Base-by-base conservation (phyloP, 2,329 filamentous ascomycete species). In the Verticillium nubilum region DNA sequence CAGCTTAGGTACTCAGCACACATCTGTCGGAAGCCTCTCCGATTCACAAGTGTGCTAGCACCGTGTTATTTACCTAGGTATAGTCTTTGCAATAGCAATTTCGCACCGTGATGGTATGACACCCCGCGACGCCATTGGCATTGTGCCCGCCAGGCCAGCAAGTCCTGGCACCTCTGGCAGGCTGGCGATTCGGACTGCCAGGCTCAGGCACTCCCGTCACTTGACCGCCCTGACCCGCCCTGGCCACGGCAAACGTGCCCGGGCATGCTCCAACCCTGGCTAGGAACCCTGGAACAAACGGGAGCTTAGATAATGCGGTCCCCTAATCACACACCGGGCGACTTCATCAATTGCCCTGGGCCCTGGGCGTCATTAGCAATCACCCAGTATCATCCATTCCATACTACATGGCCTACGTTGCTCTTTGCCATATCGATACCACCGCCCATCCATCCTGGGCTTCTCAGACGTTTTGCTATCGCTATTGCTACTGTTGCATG, bases 251-350 rank as follows among this genome's bases (percentile, higher is more conserved):
- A 19, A 47, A 47, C 5, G 35, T 23, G n/a, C 12, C n/a, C 17
- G 4, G 9, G 9, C 42, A 23, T 19, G 42, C n/a, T 25, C 42
- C 42, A 47, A 47, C 42, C 42, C 42, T 47, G 42, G 42, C 42
- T 25, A 19, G 42, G 42, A 47, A 47, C 42, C 42, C 42, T 47
- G 42, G 42, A 23, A 47, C 42, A 25, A n/a, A 47, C 42, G 42
- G 42, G 56, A 57, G 56, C 56, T 57, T 57, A 57, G 56, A 57
- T 57, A 57, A 57, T 57, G 54, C 54, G 54, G 29, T 56, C 54
- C 56, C 56, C 56, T 57, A 52, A 57, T 57, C 56, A 52, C 56
- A 57, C 56, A 56, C 54, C 42, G 47, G 56, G 42, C 42, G 37
- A 57, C 42, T 52, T 57, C 47, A 52, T 57, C 56, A 57, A 57